Evolutionary conservation across 208 protist species (phyloP), one percentile per base, ranked within the genome.

Genomic region (Crithidia mellificae): DNA sequence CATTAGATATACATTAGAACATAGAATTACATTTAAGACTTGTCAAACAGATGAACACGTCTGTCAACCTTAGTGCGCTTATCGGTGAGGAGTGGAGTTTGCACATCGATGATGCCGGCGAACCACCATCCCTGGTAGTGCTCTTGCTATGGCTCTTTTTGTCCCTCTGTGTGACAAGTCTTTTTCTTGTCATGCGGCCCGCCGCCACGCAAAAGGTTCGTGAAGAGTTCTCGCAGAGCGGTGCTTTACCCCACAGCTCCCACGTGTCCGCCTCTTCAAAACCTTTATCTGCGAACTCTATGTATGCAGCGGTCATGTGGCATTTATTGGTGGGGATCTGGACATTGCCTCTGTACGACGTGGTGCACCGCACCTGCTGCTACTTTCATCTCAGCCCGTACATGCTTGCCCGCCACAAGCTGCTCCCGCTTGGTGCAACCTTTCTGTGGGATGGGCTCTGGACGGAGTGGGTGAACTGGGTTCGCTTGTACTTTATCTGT

Each of bases 101-200:
- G 8, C 61, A 68, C 44, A 74, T 83, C 15, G 29, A 36, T 14
- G 79, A 91, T 52, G 71, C 79, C n/a, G 81, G 73, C 0, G 58
- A 63, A 1, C 78, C 77, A 39, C 67, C 72, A 2, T 69, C 70
- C 5, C 8, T 77, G 5, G 12, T n/a, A 15, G 61, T 77, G 11
- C 49, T 69, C 5, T 12, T 41, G 0, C 44, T 63, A 12, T 85
- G 85, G 81, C 25, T 73, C 12, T 56, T 73, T 36, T 8, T 82
- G 0, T 82, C 78, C 22, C 41, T 63, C 9, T 25, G 44, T n/a
- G 78, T 82, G 0, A 76, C 75, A 7, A 1, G 77, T 2, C 57
- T 91, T 9, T 91, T 91, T 75, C 72, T 74, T 3, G 64, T 87
- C 6, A 19, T 80, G 15, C 79, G 85, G 1, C 74, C 75, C 1